A percentile compares a stretch with the other conserved stretches of the same genome.
Conservation (phyloP, 2,329 filamentous ascomycete genomes). For the Colletotrichum tropicicola region DNA sequence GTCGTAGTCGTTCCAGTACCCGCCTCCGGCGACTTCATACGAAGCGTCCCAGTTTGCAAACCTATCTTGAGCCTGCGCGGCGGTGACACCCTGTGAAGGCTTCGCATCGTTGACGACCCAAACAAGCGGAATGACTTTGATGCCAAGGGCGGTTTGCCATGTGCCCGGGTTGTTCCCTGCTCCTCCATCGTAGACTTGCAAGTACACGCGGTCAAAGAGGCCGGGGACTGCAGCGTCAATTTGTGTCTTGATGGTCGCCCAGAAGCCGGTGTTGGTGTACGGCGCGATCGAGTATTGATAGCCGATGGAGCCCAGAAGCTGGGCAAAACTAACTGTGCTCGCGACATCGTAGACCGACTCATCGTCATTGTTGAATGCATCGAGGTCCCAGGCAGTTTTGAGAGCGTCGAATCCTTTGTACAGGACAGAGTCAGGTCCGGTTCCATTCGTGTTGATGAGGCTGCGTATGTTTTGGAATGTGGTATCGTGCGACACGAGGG, state of each 20-base stretch:
- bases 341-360: conserved; percentile 51
- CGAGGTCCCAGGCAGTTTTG: conserved; percentile 50
- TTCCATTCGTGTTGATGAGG: conserved; percentile 45
- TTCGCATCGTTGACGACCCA: conserved; percentile 59
- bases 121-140: conserved; percentile 52
- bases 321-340: conserved; percentile 51
- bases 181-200: conserved; percentile 56
- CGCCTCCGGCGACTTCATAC: conserved; percentile 45
- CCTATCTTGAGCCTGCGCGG: conserved; percentile 43
- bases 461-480: conserved; percentile 42
- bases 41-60: conserved; percentile 44
- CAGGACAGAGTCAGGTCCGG: conserved; percentile 42
- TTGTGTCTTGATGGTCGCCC: conserved; percentile 41
- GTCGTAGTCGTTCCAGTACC: conserved; percentile 57
- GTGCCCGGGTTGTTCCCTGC: conserved; percentile 47
- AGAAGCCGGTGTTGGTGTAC: conserved; percentile 50
- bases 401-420: conserved; percentile 51
- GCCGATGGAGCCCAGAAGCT: conserved; percentile 49
- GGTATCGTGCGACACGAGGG: conserved; percentile 47
- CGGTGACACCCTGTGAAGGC: conserved; percentile 47
- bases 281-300: conserved; percentile 54
- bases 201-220: conserved; percentile 49
- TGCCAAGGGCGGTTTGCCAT: conserved; percentile 47
- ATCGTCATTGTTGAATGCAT: conserved; percentile 57
- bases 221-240: conserved; percentile 38